phyloP scores from a whole-genome alignment of 148 eudicot species.

The Rhododendron henanense region DNA sequence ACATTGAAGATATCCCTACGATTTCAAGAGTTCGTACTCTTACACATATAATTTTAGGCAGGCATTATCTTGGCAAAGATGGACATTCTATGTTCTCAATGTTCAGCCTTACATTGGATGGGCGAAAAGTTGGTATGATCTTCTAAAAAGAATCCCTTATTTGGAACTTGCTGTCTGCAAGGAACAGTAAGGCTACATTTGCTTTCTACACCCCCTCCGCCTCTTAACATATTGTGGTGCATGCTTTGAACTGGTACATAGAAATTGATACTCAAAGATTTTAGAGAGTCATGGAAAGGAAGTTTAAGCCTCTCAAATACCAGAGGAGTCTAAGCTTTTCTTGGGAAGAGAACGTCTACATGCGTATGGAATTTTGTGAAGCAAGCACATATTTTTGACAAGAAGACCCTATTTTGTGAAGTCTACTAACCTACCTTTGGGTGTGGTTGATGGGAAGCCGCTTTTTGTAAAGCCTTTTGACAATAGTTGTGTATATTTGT shows the following conservation, averaged over 20 bases:
- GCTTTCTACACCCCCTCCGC: not conserved
- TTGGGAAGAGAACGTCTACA: not conserved
- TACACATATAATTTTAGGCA: not conserved
- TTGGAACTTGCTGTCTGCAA: not conserved
- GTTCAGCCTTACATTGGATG: too few species aligned
- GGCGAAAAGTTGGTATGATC: not conserved
- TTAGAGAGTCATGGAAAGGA: not conserved
- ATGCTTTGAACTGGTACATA: not conserved
- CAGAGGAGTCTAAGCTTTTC: not conserved
- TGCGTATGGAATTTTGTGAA: too few species aligned
- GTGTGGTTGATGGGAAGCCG: too few species aligned
- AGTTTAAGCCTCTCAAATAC: not conserved
- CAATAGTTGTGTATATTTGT: too few species aligned
- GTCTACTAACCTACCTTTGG: not conserved
- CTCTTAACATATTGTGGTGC: not conserved
- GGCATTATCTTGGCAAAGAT: not conserved
- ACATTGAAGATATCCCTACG: not conserved
- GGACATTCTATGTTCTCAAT: too few species aligned
- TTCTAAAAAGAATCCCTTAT: not conserved
- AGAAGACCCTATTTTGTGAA: not conserved
- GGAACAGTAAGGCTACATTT: not conserved
- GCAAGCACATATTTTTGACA: too few species aligned
- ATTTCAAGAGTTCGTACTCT: not conserved
- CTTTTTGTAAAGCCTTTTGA: too few species aligned
- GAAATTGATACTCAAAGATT: not conserved